Percentiles rank a stretch among this genome's conserved stretches.
Evolutionary conservation across 352 stramenopile species (phyloP).

Genomic region (Globisporangium acanthophoron): DNA sequence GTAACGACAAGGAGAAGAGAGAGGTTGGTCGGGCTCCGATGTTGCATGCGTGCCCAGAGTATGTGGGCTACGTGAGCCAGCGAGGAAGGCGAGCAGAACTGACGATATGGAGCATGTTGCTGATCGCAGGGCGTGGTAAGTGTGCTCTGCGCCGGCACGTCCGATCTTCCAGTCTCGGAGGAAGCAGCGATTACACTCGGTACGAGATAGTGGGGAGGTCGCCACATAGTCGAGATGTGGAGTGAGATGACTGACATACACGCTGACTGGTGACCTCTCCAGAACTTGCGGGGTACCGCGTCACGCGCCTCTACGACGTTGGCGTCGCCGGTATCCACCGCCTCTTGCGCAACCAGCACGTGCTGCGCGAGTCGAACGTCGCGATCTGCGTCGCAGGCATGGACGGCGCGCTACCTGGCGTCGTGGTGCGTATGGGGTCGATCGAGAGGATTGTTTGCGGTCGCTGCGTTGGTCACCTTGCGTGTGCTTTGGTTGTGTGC

Average conservation of each 20-base stretch:
- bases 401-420: conserved; percentile 95
- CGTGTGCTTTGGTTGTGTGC: not conserved
- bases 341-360: conserved; percentile 82
- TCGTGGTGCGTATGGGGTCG: conserved; percentile 79
- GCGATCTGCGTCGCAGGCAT: conserved; percentile 96
- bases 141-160: conserved; percentile 94
- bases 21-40: not conserved
- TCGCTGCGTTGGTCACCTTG: not conserved
- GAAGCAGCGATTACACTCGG: conserved; percentile 93
- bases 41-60: too few species aligned
- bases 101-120: conserved; percentile 16
- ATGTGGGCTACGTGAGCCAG: not conserved
- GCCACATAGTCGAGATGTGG: not conserved
- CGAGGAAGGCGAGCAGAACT: not conserved
- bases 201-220: conserved; percentile 9
- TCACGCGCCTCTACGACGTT: conserved; percentile 88
- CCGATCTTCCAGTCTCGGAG: conserved; percentile 94
- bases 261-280: not conserved
- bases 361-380: conserved; percentile 85
- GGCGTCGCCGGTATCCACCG: conserved; percentile 93
- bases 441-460: not conserved
- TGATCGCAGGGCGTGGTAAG: conserved; percentile 16
- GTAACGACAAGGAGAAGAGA: not conserved
- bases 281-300: conserved; percentile 87
- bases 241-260: too few species aligned